Evolutionary conservation across 371 early-diverging fungal genomes (phyloP), one percentile per base, ranked within the genome.

Genomic region (Mortierella sp.): DNA sequence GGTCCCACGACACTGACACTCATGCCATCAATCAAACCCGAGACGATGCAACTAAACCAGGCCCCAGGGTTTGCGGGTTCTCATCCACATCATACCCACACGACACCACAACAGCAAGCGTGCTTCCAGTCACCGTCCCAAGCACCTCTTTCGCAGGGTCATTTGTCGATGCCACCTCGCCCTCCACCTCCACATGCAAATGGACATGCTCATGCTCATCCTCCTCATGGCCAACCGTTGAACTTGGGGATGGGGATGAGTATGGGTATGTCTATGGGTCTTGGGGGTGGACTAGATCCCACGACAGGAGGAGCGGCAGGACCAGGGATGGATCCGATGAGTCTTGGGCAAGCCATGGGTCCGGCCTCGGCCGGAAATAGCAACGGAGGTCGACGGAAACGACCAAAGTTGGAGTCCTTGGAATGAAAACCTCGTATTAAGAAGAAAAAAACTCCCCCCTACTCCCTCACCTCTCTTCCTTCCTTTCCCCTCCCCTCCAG

Each of bases 11-110:
- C 68, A 43, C 68, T 71, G 51, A 76, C 68, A 12, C 45, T n/a
- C n/a, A n/a, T 71, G 29, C 50, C 64, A 12, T 71, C 77, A 21
- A 68, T 71, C 46, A 76, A 51, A 56, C 60, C 71, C 12, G 68
- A 71, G 21, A 26, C 23, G 16, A 53, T 53, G 53, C 23, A 26
- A 53, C 12, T 26, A 9, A 9, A 9, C 3, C 23, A 19, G 53
- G 23, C 53, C 9, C 7, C 53, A 21, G 53, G 53, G 9, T 21
- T 53, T 53, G 23, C 26, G 3, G 23, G 23, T 9, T 9, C 21
- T 19, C 11, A 19, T 3, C 23, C 7, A 26, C 23, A 12, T 19
- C 23, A 53, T 23, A 53, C 19, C 53, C 26, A 23, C 21, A 26
- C 19, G 21, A 19, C 37, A 57, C 61, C 6, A 44, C 56, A 7